Evolutionary conservation across 2,329 filamentous ascomycete species (phyloP), one percentile per base, ranked within the genome.

Genomic region (Grosmannia huntii): DNA sequence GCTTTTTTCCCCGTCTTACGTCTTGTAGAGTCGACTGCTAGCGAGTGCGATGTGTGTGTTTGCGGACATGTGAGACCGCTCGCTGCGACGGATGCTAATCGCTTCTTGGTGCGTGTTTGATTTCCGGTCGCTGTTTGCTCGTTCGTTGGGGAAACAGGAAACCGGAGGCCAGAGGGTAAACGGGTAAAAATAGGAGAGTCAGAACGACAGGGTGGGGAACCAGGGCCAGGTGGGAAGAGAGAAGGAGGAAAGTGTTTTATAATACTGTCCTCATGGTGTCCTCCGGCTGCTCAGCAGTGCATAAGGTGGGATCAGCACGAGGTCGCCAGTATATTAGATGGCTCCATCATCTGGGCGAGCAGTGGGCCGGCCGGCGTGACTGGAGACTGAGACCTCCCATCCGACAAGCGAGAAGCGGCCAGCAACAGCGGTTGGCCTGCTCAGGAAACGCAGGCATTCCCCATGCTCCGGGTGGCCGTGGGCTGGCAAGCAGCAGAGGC

Each of bases 261-360:
- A 55, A 55, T 48, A 27, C 19, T 19, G 48, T 31, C 6, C 48
- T 46, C 53, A 5, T 25, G 38, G 36, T 21, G 25, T 14, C 11
- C 14, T 46, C 16, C 31, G n/a, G 25, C 53, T 55, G 38, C n/a
- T n/a, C 36, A 54, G 36, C 53, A 25, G 53, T 41, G 57, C 61
- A 60, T 60, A 60, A 48, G 57, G 57, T 60, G 57, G 57, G 53
- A 60, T 57, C 60, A 62, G 59, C 59, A 58, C 59, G 51, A 57
- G 55, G 56, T 53, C 36, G 58, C 23, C 57, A 53, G 58, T 56
- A 60, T 54, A 60, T 59, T 61, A 58, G 50, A 61, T 62, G 61
- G 60, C 57, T 61, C 60, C 60, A 63, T 57, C 51, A 57, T 33
- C 44, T 41, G 51, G n/a, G 33, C 14, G 16, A 41, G 28, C 33